Base-by-base conservation (phyloP, 2,329 filamentous ascomycete genomes). In the Aspergillus spinulosporus region DNA sequence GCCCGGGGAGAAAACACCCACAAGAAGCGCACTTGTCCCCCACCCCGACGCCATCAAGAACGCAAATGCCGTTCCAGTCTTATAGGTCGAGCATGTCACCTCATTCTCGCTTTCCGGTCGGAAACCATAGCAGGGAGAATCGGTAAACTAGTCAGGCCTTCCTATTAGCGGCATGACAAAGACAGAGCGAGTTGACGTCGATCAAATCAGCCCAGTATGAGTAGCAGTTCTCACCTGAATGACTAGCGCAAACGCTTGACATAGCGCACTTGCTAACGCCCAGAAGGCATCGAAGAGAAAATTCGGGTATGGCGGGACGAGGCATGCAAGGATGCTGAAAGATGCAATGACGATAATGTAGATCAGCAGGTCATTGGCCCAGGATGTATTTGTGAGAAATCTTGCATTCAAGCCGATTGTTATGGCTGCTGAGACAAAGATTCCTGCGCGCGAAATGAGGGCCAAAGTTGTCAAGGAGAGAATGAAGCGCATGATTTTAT, bases 51-150 rank as follows among this genome's bases (percentile, higher is more conserved):
- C 50, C 5, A 39, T 14, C 26, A 58, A 31, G 46, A 54, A 58
- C 28, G 50, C 28, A 47, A 58, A 58, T 15, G 55, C 55, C 37
- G 55, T 58, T 1, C 50, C 50, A 11, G 55, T 46, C 29, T 54
- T 58, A 15, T 58, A 58, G 28, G 50, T 54, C 6, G 50, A 15
- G 15, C 55, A 58, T 11, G 29, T 47, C 3, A 54, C 34, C 0
- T 28, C 40, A 29, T 37, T 48, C 1, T 37, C 7, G 7, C 4
- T 12, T 4, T 31, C 8, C n/a, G 42, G n/a, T 26, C 50, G 55
- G 26, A 58, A 50, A 4, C 51, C 55, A 42, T 58, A 58, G 37
- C 55, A 58, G 12, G 31, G 37, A 5, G 55, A 58, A 9, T 58
- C 50, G 11, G 44, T 28, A 28, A 58, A 50, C 55, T 57, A 15